phyloP scores from a whole-genome alignment of 148 eudicot species.

The Nyssa sinensis region DNA sequence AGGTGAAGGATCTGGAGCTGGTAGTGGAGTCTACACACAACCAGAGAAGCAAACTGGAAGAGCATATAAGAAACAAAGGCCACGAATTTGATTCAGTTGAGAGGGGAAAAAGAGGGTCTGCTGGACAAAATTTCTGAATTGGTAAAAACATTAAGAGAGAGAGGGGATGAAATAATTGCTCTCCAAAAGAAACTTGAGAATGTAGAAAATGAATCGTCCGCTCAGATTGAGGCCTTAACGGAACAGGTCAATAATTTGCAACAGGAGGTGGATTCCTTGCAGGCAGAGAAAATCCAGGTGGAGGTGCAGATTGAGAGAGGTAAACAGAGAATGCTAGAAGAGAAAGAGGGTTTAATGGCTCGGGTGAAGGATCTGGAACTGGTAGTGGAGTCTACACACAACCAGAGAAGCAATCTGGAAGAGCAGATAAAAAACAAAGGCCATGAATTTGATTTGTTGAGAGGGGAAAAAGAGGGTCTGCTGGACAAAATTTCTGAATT shows the following conservation, averaged over 20 bases:
- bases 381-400: no score
- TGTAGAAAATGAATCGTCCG: conserved; percentile 35
- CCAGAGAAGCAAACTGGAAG: conserved; percentile 46
- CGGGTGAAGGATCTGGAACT: no score
- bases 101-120: conserved; percentile 32
- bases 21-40: conserved; percentile 41
- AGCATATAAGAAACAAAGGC: conserved; percentile 25
- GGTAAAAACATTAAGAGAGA: conserved; percentile 40
- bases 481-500: no score
- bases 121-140: conserved; percentile 40
- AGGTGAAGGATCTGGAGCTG: conserved; percentile 39
- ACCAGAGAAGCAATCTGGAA: no score
- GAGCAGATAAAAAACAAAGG: no score
- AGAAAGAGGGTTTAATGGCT: conserved; percentile 23
- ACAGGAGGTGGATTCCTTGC: conserved; percentile 41
- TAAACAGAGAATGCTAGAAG: conserved; percentile 27
- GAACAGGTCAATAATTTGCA: conserved; percentile 24
- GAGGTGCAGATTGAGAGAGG: conserved; percentile 44
- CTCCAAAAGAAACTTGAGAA: conserved; percentile 55
- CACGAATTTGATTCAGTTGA: conserved; percentile 28
- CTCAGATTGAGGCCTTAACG: conserved; percentile 18
- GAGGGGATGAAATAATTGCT: conserved; percentile 33
- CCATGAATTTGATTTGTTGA: no score
- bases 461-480: no score
- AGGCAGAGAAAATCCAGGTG: conserved; percentile 39